Base-by-base conservation (phyloP, 2,329 filamentous ascomycete genomes). In the Aspergillus amoenus region DNA sequence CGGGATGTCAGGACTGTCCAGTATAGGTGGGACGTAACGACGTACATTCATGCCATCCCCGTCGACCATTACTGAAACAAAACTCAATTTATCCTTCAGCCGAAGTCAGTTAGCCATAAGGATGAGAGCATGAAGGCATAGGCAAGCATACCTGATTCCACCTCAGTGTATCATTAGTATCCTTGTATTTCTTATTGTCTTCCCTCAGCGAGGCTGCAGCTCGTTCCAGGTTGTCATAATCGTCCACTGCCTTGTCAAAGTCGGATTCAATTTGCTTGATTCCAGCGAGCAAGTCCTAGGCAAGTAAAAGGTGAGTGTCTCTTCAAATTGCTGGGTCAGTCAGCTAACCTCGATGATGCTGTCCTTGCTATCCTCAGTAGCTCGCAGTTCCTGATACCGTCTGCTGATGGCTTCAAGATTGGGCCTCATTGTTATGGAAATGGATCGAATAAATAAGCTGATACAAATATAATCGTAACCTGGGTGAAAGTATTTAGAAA, bases 31-130 rank as follows among this genome's bases (percentile, higher is more conserved):
- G n/a, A n/a, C 3, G 1, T 21, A 37, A 12, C 8, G 34, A 27
- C 66, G 55, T 65, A 76, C 74, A 55, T 66, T 67, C 72, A 76
- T 75, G 52, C 68, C 69, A 54, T 77, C 75, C 4, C 75, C 75
- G 59, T 76, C 75, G 54, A 77, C 67, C 15, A 77, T 55, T 42
- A 76, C 72, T 9, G 67, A 69, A 52, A 68, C 69, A 63, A 70
- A 76, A 34, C 44, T 60, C 12, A 65, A 34, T 39, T 54, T 64
- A 3, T 49, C 52, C 64, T 66, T 15, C 12, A 37, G 32, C 13
- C 15, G n/a, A n/a, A n/a, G n/a, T n/a, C n/a, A n/a, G n/a, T n/a
- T n/a, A 37, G 32, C 13, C 15, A 5, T 13, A 8, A n/a, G 30
- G 11, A 9, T 37, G 1, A 21, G 3, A 3, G 12, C 9, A 18